Evolutionary conservation across 1,284 basidiomycete species (phyloP).

Genomic region (Ustilago bromivora): DNA sequence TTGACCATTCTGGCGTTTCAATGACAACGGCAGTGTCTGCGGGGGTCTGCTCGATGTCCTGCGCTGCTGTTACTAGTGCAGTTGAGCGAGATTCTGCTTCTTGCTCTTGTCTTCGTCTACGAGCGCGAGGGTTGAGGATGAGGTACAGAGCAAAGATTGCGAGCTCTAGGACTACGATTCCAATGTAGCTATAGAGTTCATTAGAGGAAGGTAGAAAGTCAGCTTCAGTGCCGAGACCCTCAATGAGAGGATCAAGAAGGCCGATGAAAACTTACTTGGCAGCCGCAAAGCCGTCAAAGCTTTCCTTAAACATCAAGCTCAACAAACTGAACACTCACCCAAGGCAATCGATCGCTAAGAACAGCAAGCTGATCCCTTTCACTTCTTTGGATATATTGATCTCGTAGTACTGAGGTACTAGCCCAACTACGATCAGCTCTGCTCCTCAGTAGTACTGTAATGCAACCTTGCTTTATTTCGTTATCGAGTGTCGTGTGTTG

Average conservation of each 20-base stretch:
- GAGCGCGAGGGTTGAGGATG: constrained; percentile 75
- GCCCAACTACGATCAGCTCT: constrained; percentile 75
- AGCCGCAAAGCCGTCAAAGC: constrained; percentile 78
- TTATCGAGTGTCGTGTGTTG: too few relatives aligned
- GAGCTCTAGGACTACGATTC: constrained; percentile 75
- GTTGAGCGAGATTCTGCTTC: neutral
- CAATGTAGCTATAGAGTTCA: constrained; percentile 71
- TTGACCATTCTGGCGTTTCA: constrained; percentile 33
- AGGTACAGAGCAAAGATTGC: constrained; percentile 75
- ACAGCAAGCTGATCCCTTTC: constrained; percentile 78
- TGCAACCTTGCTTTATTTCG: too few relatives aligned
- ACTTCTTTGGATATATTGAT: constrained; percentile 80
- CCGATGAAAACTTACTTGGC: constrained; percentile 37
- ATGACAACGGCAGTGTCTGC: neutral
- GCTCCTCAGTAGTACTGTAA: constrained; percentile 69
- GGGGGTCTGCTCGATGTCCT: constrained; percentile 10
- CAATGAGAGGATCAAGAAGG: neutral
- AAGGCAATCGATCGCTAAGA: constrained; percentile 79
- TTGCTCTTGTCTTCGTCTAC: constrained; percentile 17
- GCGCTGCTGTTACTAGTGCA: neutral
- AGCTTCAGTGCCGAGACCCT: neutral
- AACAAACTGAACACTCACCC: constrained; percentile 80
- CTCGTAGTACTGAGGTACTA: constrained; percentile 77
- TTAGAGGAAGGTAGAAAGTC: neutral
- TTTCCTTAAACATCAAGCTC: constrained; percentile 78